Conservation (phyloP, 495 filamentous ascomycete species). For the Chlorociboria aeruginascens region DNA sequence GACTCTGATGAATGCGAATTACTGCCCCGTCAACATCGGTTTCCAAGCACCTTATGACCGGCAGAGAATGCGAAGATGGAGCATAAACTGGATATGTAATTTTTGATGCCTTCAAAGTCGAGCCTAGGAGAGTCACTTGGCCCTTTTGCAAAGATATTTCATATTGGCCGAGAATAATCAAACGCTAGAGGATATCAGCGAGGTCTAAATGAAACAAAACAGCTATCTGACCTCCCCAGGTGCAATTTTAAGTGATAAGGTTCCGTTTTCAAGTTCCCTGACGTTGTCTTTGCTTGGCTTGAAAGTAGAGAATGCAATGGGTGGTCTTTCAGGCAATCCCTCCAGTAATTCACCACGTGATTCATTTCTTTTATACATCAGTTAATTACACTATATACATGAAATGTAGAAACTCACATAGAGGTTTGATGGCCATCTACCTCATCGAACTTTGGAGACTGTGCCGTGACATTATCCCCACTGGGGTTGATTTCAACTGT, state of each 20-base stretch:
- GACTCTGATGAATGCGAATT: constrained; percentile 35
- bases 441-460: too few species aligned
- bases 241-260: constrained; percentile 22
- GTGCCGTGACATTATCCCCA: too few species aligned
- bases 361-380: constrained; percentile 12
- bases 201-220: not conserved
- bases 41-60: constrained; percentile 48
- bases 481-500: too few species aligned
- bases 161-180: constrained; percentile 62
- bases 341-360: constrained; percentile 10
- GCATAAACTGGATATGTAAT: constrained; percentile 51
- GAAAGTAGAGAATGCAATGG: constrained; percentile 30
- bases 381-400: not conserved
- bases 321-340: constrained; percentile 1
- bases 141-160: constrained; percentile 56
- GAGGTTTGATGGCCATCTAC: not conserved
- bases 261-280: constrained; percentile 25
- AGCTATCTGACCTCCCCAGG: constrained; percentile 33
- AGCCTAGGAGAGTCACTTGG: constrained; percentile 54
- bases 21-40: constrained; percentile 37
- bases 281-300: constrained; percentile 31
- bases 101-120: constrained; percentile 43
- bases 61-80: constrained; percentile 65
- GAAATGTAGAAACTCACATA: constrained; percentile 3
- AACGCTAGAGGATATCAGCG: constrained; percentile 32